Conservation (phyloP, 345 rosid species). For the Salix dunnii region DNA sequence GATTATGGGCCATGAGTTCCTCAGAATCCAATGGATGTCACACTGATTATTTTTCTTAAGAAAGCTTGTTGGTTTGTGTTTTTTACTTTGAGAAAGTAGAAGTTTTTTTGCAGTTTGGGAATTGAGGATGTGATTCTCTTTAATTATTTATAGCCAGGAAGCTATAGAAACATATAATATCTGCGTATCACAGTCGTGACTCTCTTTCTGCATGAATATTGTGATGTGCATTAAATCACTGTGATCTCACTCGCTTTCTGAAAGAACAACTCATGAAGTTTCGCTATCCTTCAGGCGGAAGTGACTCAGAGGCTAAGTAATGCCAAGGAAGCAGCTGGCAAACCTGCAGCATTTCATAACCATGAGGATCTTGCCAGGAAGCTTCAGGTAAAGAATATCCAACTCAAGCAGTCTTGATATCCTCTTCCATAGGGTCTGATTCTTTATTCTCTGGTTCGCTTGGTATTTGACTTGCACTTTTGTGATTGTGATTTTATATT, state of each 20-base stretch:
- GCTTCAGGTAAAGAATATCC: constrained; percentile 58
- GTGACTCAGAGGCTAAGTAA: constrained; percentile 88
- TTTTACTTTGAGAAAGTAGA: background rate
- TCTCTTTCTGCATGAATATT: background rate
- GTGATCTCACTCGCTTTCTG: background rate
- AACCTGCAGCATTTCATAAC: constrained; percentile 62
- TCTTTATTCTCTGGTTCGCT: background rate
- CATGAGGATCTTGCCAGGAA: constrained; percentile 97
- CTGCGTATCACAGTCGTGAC: background rate
- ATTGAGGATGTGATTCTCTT: background rate
- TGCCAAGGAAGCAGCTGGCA: constrained; percentile 75
- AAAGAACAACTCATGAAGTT: background rate
- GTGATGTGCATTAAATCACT: background rate
- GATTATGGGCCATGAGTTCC: background rate
- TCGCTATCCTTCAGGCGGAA: constrained; percentile 56
- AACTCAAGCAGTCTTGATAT: background rate
- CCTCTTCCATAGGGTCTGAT: background rate
- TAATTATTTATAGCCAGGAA: background rate
- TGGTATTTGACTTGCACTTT: background rate
- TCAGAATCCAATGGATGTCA: background rate
- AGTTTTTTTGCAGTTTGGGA: background rate
- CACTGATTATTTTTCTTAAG: background rate
- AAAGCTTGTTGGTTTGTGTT: background rate
- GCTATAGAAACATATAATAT: background rate
- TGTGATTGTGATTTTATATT: constrained; percentile 7